Evolutionary conservation across 2,329 filamentous ascomycete species (phyloP).

Genomic region (Penicillium paneum): DNA sequence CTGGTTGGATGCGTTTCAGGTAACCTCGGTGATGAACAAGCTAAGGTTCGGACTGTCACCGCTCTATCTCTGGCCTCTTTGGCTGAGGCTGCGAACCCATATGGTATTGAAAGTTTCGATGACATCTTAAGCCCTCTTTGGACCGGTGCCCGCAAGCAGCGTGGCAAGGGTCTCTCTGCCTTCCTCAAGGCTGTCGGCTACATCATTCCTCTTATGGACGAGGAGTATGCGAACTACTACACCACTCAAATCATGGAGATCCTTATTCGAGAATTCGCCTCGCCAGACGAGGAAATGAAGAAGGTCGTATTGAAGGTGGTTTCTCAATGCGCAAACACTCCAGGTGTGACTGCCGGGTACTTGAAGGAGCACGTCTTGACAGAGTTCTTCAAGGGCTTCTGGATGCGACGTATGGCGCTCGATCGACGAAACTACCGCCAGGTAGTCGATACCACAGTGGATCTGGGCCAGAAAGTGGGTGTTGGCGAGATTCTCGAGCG

Average conservation of each 20-base stretch:
- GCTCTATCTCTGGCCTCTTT: constrained; percentile 91
- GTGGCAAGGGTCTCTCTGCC: constrained; percentile 90
- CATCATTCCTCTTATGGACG: constrained; percentile 98
- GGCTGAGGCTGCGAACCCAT: constrained; percentile 93
- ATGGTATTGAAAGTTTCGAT: constrained; percentile 98
- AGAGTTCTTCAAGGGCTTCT: constrained; percentile 99
- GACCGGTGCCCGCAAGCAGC: constrained; percentile 93
- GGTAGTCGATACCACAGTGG: constrained; percentile 96
- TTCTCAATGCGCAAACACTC: constrained; percentile 89
- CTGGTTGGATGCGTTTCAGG: constrained; percentile 94
- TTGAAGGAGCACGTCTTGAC: constrained; percentile 91
- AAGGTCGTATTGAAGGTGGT: constrained; percentile 98
- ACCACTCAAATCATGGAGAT: constrained; percentile 99
- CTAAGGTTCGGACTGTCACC: constrained; percentile 94
- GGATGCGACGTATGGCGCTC: constrained; percentile 93
- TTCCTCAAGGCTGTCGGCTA: constrained; percentile 97
- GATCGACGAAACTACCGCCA: constrained; percentile 98
- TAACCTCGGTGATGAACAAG: constrained; percentile 95
- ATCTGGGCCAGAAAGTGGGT: constrained; percentile 96
- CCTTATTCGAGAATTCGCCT: constrained; percentile 88
- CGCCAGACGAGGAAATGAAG: constrained; percentile 99
- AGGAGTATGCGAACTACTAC: constrained; percentile 99
- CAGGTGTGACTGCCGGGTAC: constrained; percentile 91
- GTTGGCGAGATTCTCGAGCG: constrained; percentile 91
- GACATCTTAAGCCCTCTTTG: constrained; percentile 95